Evolutionary conservation across 495 filamentous ascomycete species (phyloP).

Genomic region (Copromyces sp.): DNA sequence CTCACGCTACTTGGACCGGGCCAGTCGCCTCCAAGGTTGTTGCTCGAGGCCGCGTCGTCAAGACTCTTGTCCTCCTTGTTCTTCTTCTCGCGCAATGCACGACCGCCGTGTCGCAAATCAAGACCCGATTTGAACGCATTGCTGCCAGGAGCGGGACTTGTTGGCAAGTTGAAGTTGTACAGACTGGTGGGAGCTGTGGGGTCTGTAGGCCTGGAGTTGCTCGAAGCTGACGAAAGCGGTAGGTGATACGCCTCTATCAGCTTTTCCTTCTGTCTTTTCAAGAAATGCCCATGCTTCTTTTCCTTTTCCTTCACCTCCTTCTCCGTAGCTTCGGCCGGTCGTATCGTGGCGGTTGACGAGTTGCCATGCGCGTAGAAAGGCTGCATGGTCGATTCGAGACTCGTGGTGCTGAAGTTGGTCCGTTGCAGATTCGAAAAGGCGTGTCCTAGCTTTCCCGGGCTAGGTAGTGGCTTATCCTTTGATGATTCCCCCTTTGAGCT

Average conservation of each 20-base stretch:
- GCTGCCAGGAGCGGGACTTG: constrained; percentile 62
- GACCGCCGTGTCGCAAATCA: constrained; percentile 76
- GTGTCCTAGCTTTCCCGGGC: constrained; percentile 67
- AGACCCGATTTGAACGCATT: constrained; percentile 71
- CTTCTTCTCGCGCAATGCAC: constrained; percentile 79
- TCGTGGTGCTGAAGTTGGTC: constrained; percentile 69
- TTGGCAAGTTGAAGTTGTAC: constrained; percentile 57
- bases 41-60: constrained; percentile 29
- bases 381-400: constrained; percentile 57
- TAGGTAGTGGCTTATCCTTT: constrained; percentile 63
- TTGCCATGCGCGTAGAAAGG: constrained; percentile 74
- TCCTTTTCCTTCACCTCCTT: constrained; percentile 50
- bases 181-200: constrained; percentile 75
- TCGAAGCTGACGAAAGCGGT: constrained; percentile 77
- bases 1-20: constrained; percentile 41
- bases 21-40: constrained; percentile 35
- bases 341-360: constrained; percentile 71
- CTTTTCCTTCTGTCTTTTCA: constrained; percentile 88
- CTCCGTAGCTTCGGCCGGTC: constrained; percentile 32
- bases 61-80: constrained; percentile 64
- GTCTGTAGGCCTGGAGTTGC: constrained; percentile 79
- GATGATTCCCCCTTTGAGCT: constrained; percentile 56
- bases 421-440: constrained; percentile 50
- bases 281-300: constrained; percentile 64
- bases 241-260: constrained; percentile 72